These are phyloP conservation scores for Trapa incisa DNA, from an alignment of 345 rosid genomes.

Conservation along the genomic window DNA sequence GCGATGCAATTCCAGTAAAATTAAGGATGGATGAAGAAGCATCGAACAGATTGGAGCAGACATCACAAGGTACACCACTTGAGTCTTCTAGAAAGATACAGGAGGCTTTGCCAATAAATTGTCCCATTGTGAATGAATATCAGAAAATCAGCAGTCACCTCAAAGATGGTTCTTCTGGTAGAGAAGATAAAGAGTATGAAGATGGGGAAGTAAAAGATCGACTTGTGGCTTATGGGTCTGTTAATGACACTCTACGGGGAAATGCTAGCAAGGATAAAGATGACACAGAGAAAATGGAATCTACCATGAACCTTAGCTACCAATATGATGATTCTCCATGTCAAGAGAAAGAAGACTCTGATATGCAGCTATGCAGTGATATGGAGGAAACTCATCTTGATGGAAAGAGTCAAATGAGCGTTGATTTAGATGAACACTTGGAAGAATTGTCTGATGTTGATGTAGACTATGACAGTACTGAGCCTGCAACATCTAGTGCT, in stretches of 20 bases:
- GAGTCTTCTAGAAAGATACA: not conserved
- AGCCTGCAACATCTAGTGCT: conserved; percentile 9
- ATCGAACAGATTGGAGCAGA: conserved; percentile 10
- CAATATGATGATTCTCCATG: conserved; percentile 14
- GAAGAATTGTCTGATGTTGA: conserved; percentile 20
- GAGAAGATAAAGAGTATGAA: conserved; percentile 35
- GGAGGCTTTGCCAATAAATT: not conserved
- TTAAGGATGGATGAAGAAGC: conserved; percentile 17
- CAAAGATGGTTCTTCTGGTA: conserved; percentile 4
- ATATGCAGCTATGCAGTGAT: conserved; percentile 19
- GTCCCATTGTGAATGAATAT: not conserved
- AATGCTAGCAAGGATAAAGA: conserved; percentile 14
- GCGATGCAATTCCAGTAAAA: conserved; percentile 20
- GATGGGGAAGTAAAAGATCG: conserved; percentile 55
- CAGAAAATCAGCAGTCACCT: not conserved
- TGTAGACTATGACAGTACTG: conserved; percentile 18
- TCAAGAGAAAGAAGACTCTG: conserved; percentile 18
- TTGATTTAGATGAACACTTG: conserved; percentile 16
- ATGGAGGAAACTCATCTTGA: conserved; percentile 12
- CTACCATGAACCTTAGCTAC: conserved; percentile 12
- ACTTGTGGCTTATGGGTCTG: conserved; percentile 12
- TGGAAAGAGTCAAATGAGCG: conserved; percentile 11
- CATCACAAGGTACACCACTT: conserved; percentile 2
- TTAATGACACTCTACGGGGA: conserved; percentile 14
- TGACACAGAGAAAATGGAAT: conserved; percentile 13